Conservation (phyloP, 495 filamentous ascomycete genomes). For the Hypoxylon fragiforme region DNA sequence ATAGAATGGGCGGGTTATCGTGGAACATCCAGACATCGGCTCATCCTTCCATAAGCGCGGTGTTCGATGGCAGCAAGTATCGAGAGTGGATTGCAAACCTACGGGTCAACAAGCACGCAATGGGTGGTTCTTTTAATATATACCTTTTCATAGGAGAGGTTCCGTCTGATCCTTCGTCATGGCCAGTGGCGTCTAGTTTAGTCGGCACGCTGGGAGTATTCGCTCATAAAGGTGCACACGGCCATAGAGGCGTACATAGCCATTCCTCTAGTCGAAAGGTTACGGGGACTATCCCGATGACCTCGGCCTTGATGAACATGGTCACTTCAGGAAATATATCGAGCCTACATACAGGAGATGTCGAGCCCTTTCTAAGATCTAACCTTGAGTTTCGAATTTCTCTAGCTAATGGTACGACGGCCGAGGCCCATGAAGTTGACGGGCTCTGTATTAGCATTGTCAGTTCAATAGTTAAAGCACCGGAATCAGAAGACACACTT, state of each 20-base stretch:
- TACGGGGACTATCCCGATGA: constrained; percentile 61
- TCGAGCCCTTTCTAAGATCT: constrained; percentile 49
- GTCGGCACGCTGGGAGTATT: constrained; percentile 62
- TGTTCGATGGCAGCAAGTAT: constrained; percentile 42
- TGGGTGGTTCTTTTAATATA: constrained; percentile 58
- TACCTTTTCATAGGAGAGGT: constrained; percentile 62
- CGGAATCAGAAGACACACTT: constrained; percentile 43
- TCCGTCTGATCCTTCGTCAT: constrained; percentile 43
- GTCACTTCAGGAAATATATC: constrained; percentile 40
- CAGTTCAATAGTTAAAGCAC: constrained; percentile 45
- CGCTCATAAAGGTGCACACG: constrained; percentile 29
- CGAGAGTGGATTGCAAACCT: constrained; percentile 67
- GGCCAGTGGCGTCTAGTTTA: constrained; percentile 49
- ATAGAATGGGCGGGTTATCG: constrained; percentile 19
- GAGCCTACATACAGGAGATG: constrained; percentile 45
- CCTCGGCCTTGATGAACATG: constrained; percentile 51
- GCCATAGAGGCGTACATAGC: constrained; percentile 13
- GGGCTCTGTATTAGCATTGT: constrained; percentile 45
- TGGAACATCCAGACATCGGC: constrained; percentile 25
- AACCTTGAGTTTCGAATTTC: constrained; percentile 48
- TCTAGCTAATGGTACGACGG: constrained; percentile 33
- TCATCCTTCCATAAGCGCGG: constrained; percentile 17
- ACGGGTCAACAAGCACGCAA: constrained; percentile 57
- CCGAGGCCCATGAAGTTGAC: constrained; percentile 27
- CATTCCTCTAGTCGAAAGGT: constrained; percentile 35